Percentiles rank a stretch among this genome's conserved stretches.
phyloP scores from a whole-genome alignment of 1,284 basidiomycete genomes.

The Agaricales sp. region DNA sequence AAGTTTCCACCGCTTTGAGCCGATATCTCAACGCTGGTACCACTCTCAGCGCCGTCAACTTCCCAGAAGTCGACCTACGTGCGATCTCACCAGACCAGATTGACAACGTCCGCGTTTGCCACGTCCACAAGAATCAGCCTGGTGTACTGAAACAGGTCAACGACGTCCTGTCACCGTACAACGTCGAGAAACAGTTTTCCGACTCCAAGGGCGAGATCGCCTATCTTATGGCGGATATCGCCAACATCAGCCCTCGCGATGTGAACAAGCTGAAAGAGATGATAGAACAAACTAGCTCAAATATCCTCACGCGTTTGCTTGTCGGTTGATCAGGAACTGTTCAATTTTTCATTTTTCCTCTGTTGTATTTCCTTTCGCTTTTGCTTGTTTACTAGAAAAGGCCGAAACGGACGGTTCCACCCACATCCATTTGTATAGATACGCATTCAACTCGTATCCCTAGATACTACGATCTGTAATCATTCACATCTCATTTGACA shows the following conservation, averaged over 20 bases:
- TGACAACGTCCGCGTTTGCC: slow-evolving; percentile 83
- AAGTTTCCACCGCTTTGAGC: slow-evolving; percentile 79
- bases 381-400: slow-evolving; percentile 14
- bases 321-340: slow-evolving; percentile 25
- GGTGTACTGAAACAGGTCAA: slow-evolving; percentile 96
- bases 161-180: slow-evolving; percentile 86
- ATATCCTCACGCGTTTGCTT: slow-evolving; percentile 83
- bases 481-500: slow-evolving; percentile 9
- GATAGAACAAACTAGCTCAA: slow-evolving; percentile 76
- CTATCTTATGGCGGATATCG: slow-evolving; percentile 94
- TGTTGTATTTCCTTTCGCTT: slow-evolving; percentile 2
- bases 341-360: not conserved
- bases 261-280: slow-evolving; percentile 75
- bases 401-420: slow-evolving; percentile 23
- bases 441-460: slow-evolving; percentile 22
- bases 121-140: slow-evolving; percentile 96
- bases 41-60: slow-evolving; percentile 91
- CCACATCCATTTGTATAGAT: slow-evolving; percentile 1
- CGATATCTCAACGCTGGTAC: slow-evolving; percentile 93
- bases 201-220: slow-evolving; percentile 94
- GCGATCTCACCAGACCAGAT: slow-evolving; percentile 81
- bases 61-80: slow-evolving; percentile 97
- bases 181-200: slow-evolving; percentile 98
- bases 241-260: slow-evolving; percentile 78
- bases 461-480: slow-evolving; percentile 6